Base-by-base conservation (phyloP, 1,284 basidiomycete species). In the Puccinia horiana region DNA sequence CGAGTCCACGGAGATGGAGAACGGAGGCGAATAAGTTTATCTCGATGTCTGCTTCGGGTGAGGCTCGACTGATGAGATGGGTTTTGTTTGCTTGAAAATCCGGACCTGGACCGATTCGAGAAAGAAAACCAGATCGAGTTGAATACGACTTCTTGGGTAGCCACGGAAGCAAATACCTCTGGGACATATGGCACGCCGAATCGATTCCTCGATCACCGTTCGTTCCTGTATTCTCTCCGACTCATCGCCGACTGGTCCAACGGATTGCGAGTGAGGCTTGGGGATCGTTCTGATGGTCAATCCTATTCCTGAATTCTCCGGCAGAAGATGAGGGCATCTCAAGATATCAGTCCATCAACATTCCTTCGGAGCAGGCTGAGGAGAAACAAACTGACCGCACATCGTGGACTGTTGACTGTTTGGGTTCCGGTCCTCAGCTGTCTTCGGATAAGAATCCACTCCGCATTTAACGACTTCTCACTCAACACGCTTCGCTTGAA, bases 1-100 rank as follows among this genome's bases (percentile, higher is more conserved):
- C 20, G 20, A 35, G 40, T 49, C 82, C 82, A 20, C 82, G 82
- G 44, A 83, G 58, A 83, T 83, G 82, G 54, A 83, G 76, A 9
- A 83, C 82, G 29, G 82, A 78, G 20, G 42, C 76, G 58, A 78
- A 78, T 16, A 78, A 67, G 26, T 32, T 49, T 20, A 78, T 40
- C 61, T 67, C 42, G 44, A 78, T 42, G 23, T 78, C 54, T 23
- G 54, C 47, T 35, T 52, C 40, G 2, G 58, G n/a, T 35, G 76
- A 67, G n/a, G 8, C 32, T 26, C 26, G 44, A 65, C 47, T 26
- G 12, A 77, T 52, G 20, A 47, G n/a, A 29, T n/a, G 42, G 47
- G 42, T 44, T 29, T 20, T 54, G 23, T 78, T 26, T 42, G 61
- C 23, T 67, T 67, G 76, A 47, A 78, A 49, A 67, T 78, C 76